Conservation (phyloP, 2,329 filamentous ascomycete species). For the Trichophyton simii region DNA sequence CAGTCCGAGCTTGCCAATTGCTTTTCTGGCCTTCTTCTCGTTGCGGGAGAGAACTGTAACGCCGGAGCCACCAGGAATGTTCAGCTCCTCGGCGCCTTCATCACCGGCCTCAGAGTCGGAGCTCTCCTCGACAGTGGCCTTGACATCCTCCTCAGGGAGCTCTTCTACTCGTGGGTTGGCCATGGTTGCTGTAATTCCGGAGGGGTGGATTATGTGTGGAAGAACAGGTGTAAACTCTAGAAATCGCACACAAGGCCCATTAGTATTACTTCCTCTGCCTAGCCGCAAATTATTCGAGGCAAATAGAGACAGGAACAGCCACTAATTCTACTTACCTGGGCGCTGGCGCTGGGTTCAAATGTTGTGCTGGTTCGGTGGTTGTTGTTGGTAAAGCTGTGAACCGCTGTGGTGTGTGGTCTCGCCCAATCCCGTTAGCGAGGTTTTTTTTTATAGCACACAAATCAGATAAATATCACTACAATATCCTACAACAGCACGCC, state of each 20-base stretch:
- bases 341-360: background rate
- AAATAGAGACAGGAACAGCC: background rate
- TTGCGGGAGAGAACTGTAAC: slow-evolving; percentile 95
- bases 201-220: background rate
- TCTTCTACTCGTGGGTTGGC: slow-evolving; percentile 50
- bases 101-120: slow-evolving; percentile 38
- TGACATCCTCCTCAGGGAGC: slow-evolving; percentile 76
- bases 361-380: slow-evolving; percentile 20
- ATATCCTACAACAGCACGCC: background rate
- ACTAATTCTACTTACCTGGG: background rate
- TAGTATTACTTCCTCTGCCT: background rate
- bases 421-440: slow-evolving; percentile 36
- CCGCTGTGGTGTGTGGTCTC: slow-evolving; percentile 10
- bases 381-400: slow-evolving; percentile 5
- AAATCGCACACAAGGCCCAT: background rate
- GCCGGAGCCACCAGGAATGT: slow-evolving; percentile 70
- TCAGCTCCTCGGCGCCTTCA: slow-evolving; percentile 42
- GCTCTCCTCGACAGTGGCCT: slow-evolving; percentile 63
- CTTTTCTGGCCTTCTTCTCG: slow-evolving; percentile 99
- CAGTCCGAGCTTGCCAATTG: slow-evolving; percentile 94
- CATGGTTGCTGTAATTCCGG: slow-evolving; percentile 28
- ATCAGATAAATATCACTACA: slow-evolving; percentile 11
- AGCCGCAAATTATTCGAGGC: background rate
- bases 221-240: background rate
- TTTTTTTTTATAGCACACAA: slow-evolving; percentile 12